phyloP scores from a whole-genome alignment of 2,329 filamentous ascomycete species.

The Thelonectria discophora region DNA sequence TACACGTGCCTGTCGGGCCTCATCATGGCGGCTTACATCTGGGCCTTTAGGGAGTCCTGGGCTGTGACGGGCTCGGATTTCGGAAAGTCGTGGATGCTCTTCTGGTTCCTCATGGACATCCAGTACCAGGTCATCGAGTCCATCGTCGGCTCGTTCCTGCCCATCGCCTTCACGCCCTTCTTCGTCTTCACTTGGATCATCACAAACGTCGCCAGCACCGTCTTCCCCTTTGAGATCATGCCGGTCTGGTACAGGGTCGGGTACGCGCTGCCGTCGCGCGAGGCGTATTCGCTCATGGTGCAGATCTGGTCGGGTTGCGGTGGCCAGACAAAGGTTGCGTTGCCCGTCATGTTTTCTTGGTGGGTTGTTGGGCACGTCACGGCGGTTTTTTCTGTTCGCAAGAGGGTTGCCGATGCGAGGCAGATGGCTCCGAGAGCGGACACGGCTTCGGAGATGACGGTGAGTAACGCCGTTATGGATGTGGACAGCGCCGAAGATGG shows the following conservation, averaged over 20 bases:
- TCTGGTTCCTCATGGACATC: slow-evolving; percentile 13
- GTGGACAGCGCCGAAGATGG: not conserved
- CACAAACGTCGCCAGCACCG: slow-evolving; percentile 15
- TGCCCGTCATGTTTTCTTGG: slow-evolving; percentile 9
- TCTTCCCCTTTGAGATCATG: slow-evolving; percentile 18
- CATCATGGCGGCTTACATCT: slow-evolving; percentile 3
- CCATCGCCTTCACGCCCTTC: slow-evolving; percentile 16
- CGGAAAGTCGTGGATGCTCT: slow-evolving; percentile 5
- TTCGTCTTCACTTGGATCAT: slow-evolving; percentile 24
- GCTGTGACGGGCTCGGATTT: not conserved
- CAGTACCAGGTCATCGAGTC: not conserved
- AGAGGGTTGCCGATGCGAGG: slow-evolving; percentile 5
- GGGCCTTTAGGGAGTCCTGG: slow-evolving; percentile 10
- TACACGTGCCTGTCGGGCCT: slow-evolving; percentile 1
- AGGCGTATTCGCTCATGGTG: slow-evolving; percentile 7
- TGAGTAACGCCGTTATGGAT: not conserved
- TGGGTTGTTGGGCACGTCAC: slow-evolving; percentile 9
- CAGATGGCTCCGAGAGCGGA: not conserved
- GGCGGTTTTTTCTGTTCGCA: not conserved
- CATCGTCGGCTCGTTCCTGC: not conserved
- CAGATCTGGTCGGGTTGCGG: slow-evolving; percentile 12
- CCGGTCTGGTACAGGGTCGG: slow-evolving; percentile 13
- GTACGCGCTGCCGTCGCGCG: slow-evolving; percentile 3
- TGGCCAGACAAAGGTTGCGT: not conserved
- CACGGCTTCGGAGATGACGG: not conserved